phyloP scores from a whole-genome alignment of 441 rosid species.

The Iberis amara region DNA sequence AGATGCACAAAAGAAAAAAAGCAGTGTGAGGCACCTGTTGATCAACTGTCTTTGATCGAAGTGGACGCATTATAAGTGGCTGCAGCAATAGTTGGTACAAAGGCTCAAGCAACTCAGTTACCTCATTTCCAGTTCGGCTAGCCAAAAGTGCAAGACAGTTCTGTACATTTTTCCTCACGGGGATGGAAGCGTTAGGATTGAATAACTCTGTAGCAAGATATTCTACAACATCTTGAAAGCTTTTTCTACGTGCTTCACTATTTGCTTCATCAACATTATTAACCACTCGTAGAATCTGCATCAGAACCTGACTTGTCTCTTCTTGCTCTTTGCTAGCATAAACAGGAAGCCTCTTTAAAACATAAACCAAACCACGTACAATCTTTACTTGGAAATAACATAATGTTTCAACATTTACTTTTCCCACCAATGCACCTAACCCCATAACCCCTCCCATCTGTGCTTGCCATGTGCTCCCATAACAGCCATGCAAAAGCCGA shows the following conservation, averaged over 20 bases:
- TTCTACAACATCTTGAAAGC: slow-evolving; percentile 92
- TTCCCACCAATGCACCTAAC: slow-evolving; percentile 93
- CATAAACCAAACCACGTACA: slow-evolving; percentile 88
- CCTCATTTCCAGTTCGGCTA: slow-evolving; percentile 98
- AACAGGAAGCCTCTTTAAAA: slow-evolving; percentile 86
- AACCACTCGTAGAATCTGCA: slow-evolving; percentile 95
- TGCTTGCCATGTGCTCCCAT: slow-evolving; percentile 97
- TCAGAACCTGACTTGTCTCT: slow-evolving; percentile 98
- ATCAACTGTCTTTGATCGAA: slow-evolving; percentile 90
- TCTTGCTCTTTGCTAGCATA: slow-evolving; percentile 97
- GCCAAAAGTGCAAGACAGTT: slow-evolving; percentile 96
- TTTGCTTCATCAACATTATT: slow-evolving; percentile 97
- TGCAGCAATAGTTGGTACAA: slow-evolving; percentile 83
- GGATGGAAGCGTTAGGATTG: slow-evolving; percentile 81
- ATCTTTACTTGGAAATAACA: slow-evolving; percentile 89
- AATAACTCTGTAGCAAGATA: slow-evolving; percentile 96
- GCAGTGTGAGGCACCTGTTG: slow-evolving; percentile 62
- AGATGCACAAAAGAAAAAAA: slow-evolving; percentile 24
- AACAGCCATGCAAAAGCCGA: slow-evolving; percentile 95
- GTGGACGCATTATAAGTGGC: slow-evolving; percentile 86
- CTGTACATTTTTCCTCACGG: slow-evolving; percentile 93
- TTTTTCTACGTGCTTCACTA: slow-evolving; percentile 84
- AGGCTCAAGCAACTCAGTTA: slow-evolving; percentile 93
- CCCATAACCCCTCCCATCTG: slow-evolving; percentile 99
- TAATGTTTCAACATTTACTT: slow-evolving; percentile 92